Evolutionary conservation across 495 filamentous ascomycete genomes (phyloP).

Genomic region (Aspergillus diversus): DNA sequence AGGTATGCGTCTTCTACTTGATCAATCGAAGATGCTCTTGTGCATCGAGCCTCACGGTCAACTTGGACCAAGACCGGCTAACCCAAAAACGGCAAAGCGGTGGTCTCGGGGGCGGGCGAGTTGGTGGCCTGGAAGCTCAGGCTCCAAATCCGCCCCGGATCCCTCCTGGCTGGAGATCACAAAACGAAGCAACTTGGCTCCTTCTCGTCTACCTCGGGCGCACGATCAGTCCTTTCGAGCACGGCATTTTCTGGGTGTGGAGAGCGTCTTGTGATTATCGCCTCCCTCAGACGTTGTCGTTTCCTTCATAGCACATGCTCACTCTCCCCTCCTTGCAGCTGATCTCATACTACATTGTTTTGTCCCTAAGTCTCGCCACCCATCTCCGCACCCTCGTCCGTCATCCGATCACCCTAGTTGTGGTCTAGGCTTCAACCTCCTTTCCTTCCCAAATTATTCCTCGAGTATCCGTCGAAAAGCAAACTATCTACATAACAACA

Average conservation of each 20-base stretch:
- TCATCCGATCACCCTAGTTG: slow-evolving; percentile 5
- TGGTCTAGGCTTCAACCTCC: not conserved
- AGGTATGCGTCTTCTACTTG: too few relatives aligned
- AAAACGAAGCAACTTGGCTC: slow-evolving; percentile 14
- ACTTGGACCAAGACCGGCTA: not conserved
- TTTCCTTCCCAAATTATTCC: not conserved
- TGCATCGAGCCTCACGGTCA: too few relatives aligned
- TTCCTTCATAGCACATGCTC: slow-evolving; percentile 17
- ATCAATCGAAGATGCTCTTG: too few relatives aligned
- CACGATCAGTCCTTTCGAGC: slow-evolving; percentile 7
- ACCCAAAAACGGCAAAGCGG: slow-evolving; percentile 1
- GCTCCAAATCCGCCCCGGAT: slow-evolving; percentile 18
- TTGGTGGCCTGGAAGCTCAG: slow-evolving; percentile 23
- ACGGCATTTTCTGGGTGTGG: slow-evolving; percentile 4
- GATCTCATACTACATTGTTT: slow-evolving; percentile 16
- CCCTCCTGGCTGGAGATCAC: slow-evolving; percentile 17
- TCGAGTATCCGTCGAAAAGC: not conserved
- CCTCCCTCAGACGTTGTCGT: slow-evolving; percentile 15
- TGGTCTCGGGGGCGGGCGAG: slow-evolving; percentile 4
- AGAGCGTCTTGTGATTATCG: slow-evolving; percentile 29
- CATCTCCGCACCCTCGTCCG: slow-evolving; percentile 25
- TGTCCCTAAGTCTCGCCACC: slow-evolving; percentile 23
- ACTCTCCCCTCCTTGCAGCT: slow-evolving; percentile 17
- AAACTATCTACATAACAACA: not conserved
- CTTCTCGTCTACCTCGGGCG: slow-evolving; percentile 24